Evolutionary conservation across 176 grass and related monocot genomes (phyloP), one percentile per base, ranked within the genome.

Genomic region (Alloteropsis semialata): DNA sequence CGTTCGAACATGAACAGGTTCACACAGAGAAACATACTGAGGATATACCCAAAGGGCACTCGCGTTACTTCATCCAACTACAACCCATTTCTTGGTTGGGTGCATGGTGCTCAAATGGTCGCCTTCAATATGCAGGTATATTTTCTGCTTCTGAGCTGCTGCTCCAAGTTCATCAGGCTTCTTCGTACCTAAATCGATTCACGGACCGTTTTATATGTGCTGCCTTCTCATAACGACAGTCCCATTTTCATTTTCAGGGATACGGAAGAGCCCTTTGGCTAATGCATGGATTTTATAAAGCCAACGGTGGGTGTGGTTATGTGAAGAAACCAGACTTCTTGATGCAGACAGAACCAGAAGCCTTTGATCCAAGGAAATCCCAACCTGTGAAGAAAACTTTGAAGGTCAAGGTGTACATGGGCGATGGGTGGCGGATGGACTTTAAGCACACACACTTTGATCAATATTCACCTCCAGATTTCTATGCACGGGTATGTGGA

Each of bases 261-360:
- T 95, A 98, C 28, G 95, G 95, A 84, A 93, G 95, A 70, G 84
- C 90, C 0, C 92, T 98, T 69, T 98, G 95, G 95, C 91, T 98
- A 84, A 98, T 98, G 95, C 95, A 95, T 84, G 95, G 95, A 24
- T 98, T 98, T 81, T 98, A 93, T 75, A 93, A 83, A 84, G 90
- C 95, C 10, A 97, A 97, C 13, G 95, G 95, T 57, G 84, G 84
- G 18, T 94, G 95, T 81, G 95, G 95, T 74, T 97, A 92, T 81
- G 90, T 97, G 67, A 98, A 95, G 73, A 98, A 98, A 84, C 95
- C 95, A 18, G 95, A 95, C 86, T 98, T 98, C 77, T 88, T 98
- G 33, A 87, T 98, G 90, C 89, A 76, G 60, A 45, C 43, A n/a
- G 90, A 84, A 41, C 81, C 88, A 33, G 78, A 98, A 32, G 62